Evolutionary conservation across 2,329 filamentous ascomycete genomes (phyloP), one percentile per base, ranked within the genome.

Genomic region (Diaporthe helianthi): DNA sequence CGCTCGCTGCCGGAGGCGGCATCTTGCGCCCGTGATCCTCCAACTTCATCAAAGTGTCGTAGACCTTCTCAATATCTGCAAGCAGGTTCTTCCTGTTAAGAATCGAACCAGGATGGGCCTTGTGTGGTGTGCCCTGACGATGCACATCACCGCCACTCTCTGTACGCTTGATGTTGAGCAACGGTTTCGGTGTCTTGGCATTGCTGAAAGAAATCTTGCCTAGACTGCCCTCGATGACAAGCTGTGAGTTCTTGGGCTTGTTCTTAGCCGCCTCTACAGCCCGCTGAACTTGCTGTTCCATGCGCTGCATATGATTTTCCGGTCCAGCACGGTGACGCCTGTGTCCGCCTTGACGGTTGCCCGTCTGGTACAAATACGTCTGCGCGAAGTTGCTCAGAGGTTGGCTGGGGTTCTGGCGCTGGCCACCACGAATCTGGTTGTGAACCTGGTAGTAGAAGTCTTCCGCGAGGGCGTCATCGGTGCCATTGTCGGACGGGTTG

Each of bases 151-250:
- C 87, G 49, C 83, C 83, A 73, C 85, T 90, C 63, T 98, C 94
- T 24, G 89, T 85, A 38, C 94, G 92, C 84, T 97, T 98, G 83
- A 99, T 94, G 79, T 97, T 99, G 61, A 99, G 89, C 69, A 98
- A 84, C 19, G 95, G 94, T 80, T 97, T 96, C 0, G 96, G 96
- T 0, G 96, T 97, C 84, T 98, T 99, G 58, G 96, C 93, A 76
- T 99, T 99, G 84, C 95, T 98, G 83, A 98, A 99, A 0, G 95
- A 97, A 69, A 99, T 99, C 83, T 98, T 99, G 73, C 96, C 96
- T 61, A 99, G 83, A 76, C 94, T 98, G 31, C 96, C 96, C 77
- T 98, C 95, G 70, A 99, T 95, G 24, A 98, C 94, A 10, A 99
- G 86, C 79, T 98, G 94, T 76, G 97, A 97, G 78, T 97, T 98